Evolutionary conservation across 1,284 basidiomycete genomes (phyloP).

Genomic region (Paramarasmius palmivorus): DNA sequence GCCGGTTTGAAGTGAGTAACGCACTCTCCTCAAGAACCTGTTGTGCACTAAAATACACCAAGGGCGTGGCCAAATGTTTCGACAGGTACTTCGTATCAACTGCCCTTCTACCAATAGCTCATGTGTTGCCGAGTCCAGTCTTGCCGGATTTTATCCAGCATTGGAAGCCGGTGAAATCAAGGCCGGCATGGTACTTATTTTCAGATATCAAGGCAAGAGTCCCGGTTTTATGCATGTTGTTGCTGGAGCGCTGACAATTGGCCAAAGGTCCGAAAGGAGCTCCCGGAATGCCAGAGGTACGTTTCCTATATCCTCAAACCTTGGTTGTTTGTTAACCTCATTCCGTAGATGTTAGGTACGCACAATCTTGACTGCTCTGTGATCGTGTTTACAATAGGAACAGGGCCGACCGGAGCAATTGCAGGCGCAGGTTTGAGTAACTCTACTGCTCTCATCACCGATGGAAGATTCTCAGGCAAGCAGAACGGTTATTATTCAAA

Average conservation of each 20-base stretch:
- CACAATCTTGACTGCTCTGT: background rate
- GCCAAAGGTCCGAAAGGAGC: slow-evolving; percentile 64
- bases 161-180: slow-evolving; percentile 85
- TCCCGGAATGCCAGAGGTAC: slow-evolving; percentile 93
- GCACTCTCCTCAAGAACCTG: slow-evolving; percentile 15
- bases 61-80: slow-evolving; percentile 78
- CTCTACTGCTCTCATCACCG: slow-evolving; percentile 92
- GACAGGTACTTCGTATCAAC: slow-evolving; percentile 48
- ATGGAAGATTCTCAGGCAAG: slow-evolving; percentile 93
- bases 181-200: slow-evolving; percentile 83
- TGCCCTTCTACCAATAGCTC: background rate
- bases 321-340: slow-evolving; percentile 6
- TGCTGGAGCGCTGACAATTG: too few relatives aligned
- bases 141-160: slow-evolving; percentile 83
- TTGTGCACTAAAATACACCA: slow-evolving; percentile 9
- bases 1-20: slow-evolving; percentile 81
- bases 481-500: slow-evolving; percentile 25
- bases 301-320: slow-evolving; percentile 9
- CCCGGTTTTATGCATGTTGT: background rate
- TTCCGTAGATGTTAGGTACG: slow-evolving; percentile 48
- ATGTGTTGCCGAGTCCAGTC: slow-evolving; percentile 39
- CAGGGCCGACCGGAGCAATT: slow-evolving; percentile 85
- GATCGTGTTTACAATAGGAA: slow-evolving; percentile 16
- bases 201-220: slow-evolving; percentile 86
- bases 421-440: slow-evolving; percentile 92